phyloP scores from a whole-genome alignment of 2,329 filamentous ascomycete species.

The Shiraia sp. region DNA sequence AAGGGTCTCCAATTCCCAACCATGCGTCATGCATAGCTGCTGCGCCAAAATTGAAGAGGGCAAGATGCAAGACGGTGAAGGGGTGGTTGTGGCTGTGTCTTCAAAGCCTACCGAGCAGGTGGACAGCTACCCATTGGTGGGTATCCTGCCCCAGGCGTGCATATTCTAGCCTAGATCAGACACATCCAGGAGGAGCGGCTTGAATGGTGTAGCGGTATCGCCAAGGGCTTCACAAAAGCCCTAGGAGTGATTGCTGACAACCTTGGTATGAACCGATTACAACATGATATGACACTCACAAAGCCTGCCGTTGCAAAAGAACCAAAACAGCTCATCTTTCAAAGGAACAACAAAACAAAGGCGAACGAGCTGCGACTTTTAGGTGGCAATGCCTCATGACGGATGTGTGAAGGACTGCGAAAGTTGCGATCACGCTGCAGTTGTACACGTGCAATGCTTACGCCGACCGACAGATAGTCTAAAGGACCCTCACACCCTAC shows the following conservation, averaged over 20 bases:
- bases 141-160: too few relatives aligned
- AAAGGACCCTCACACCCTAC: too few relatives aligned
- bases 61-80: conserved; percentile 16
- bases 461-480: conserved; percentile 1
- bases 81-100: conserved; percentile 22
- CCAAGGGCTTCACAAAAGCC: conserved; percentile 1
- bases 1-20: conserved; percentile 6
- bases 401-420: neutral
- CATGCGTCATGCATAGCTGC: conserved; percentile 24
- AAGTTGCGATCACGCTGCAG: neutral
- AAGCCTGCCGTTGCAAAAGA: too few relatives aligned
- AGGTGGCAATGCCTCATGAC: neutral
- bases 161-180: neutral
- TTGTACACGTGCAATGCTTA: conserved; percentile 14
- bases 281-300: too few relatives aligned
- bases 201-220: neutral
- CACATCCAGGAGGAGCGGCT: too few relatives aligned
- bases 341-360: too few relatives aligned
- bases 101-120: conserved; percentile 8
- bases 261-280: neutral
- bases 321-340: too few relatives aligned
- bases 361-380: too few relatives aligned
- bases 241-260: conserved; percentile 5
- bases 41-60: conserved; percentile 14
- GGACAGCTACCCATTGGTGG: too few relatives aligned